Evolutionary conservation across 805 yeast genomes (phyloP), one percentile per base, ranked within the genome.

Genomic region (Metschnikowia noctiluminum): DNA sequence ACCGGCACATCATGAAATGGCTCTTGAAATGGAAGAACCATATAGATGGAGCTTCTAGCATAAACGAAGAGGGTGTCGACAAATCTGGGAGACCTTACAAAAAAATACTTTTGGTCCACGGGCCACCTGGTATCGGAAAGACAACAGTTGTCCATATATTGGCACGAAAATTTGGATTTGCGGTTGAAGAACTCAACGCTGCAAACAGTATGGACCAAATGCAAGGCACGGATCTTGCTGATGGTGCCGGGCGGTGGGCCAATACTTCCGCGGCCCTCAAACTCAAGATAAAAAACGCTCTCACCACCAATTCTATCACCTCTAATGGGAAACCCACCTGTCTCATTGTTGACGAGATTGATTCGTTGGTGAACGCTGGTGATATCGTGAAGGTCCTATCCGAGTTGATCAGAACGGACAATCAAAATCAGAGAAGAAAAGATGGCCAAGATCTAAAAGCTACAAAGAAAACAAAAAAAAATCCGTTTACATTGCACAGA

Each of bases 41-140:
- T 6, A 71, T 68, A n/a, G 68, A 63, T 46, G 60, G 65, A 4
- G 66, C 60, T n/a, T 57, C 31, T 7, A 40, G 11, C 39, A 15
- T 16, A n/a, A 52, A 52, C 11, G 53, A 50, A 13, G 43, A 43
- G 16, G 42, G 41, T 13, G 57, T 54, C 1, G 76, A 72, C 54
- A 35, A 49, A 4, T 56, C 65, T 41, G 75, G 73, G 6, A 51
- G 76, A 12, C 76, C 75, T 6, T 69, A 64, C 13, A 76, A 77
- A 45, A 85, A 81, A 54, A 74, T 94, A 0, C 62, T 94, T 16
- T 69, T 94, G 37, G 77, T 94, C 10, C 89, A 85, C 62, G 99
- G 99, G 0, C 94, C 96, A 0, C 90, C 96, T 0, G 99, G 99
- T 1, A 76, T 86, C 14, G 99, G 99, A 9, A 92, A 92, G 62